These are phyloP conservation scores for Aspergillus floridensis DNA, from an alignment of 2,329 filamentous ascomycete genomes.

Conservation along the genomic window DNA sequence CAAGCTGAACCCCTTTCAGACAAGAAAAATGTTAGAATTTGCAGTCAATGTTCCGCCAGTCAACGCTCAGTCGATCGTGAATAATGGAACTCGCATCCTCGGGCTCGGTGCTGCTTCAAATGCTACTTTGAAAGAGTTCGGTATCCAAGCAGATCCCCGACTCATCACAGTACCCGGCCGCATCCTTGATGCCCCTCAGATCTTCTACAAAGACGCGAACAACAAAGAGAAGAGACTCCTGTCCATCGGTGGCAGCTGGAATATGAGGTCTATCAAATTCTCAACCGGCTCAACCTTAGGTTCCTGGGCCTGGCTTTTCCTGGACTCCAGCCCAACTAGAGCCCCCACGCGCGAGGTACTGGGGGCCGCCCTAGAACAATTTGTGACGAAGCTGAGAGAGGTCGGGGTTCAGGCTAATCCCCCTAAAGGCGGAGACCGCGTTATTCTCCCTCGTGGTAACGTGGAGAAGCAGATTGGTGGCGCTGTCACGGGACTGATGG, in stretches of 20 bases:
- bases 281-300: slow-evolving; percentile 45
- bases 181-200: slow-evolving; percentile 59
- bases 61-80: slow-evolving; percentile 66
- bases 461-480: slow-evolving; percentile 21
- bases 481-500: slow-evolving; percentile 24
- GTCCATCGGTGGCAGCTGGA: slow-evolving; percentile 62
- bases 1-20: slow-evolving; percentile 61
- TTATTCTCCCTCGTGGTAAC: slow-evolving; percentile 16
- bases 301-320: slow-evolving; percentile 30
- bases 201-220: slow-evolving; percentile 54
- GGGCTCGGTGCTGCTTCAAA: slow-evolving; percentile 51
- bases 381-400: slow-evolving; percentile 24
- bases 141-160: slow-evolving; percentile 47
- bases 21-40: slow-evolving; percentile 67
- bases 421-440: slow-evolving; percentile 12
- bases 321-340: slow-evolving; percentile 13
- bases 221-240: slow-evolving; percentile 21
- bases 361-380: slow-evolving; percentile 13
- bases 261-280: slow-evolving; percentile 61
- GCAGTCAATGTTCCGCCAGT: slow-evolving; percentile 64
- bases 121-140: slow-evolving; percentile 56
- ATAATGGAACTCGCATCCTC: slow-evolving; percentile 54
- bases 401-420: slow-evolving; percentile 26
- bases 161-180: slow-evolving; percentile 73
- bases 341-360: slow-evolving; percentile 11